phyloP scores from a whole-genome alignment of 2,329 filamentous ascomycete species.

The Fusarium albosuccineum region DNA sequence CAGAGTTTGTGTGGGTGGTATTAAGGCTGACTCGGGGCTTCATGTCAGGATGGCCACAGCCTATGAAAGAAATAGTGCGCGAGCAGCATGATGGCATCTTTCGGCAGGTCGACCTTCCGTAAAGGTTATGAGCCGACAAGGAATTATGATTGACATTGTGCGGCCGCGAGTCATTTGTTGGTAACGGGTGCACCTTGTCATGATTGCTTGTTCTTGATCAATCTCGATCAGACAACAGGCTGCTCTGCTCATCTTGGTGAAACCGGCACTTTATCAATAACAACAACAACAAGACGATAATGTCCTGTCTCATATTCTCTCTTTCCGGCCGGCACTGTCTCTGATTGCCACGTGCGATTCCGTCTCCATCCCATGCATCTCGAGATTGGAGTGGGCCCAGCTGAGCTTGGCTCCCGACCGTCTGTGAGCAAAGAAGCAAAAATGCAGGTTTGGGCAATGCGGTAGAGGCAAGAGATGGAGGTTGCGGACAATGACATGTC shows the following conservation, averaged over 20 bases:
- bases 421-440: constrained; percentile 24
- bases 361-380: constrained; percentile 27
- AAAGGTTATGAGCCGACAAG: too few relatives aligned
- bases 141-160: too few relatives aligned
- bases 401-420: background rate
- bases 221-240: too few relatives aligned
- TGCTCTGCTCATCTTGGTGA: background rate
- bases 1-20: constrained; percentile 25
- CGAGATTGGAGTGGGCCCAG: constrained; percentile 24
- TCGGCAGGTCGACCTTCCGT: background rate
- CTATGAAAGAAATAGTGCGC: constrained; percentile 5
- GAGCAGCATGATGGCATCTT: background rate
- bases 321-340: constrained; percentile 28
- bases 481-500: constrained; percentile 10
- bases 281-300: background rate
- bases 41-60: background rate
- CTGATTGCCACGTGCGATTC: constrained; percentile 39
- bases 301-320: constrained; percentile 12
- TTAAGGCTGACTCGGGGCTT: constrained; percentile 33
- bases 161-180: too few relatives aligned
- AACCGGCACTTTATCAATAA: background rate
- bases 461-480: too few relatives aligned
- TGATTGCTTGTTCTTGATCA: too few relatives aligned
- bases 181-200: too few relatives aligned
- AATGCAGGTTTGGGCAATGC: constrained; percentile 2